Conservation (phyloP, 305 asterid genomes). For the Ajuga reptans region DNA sequence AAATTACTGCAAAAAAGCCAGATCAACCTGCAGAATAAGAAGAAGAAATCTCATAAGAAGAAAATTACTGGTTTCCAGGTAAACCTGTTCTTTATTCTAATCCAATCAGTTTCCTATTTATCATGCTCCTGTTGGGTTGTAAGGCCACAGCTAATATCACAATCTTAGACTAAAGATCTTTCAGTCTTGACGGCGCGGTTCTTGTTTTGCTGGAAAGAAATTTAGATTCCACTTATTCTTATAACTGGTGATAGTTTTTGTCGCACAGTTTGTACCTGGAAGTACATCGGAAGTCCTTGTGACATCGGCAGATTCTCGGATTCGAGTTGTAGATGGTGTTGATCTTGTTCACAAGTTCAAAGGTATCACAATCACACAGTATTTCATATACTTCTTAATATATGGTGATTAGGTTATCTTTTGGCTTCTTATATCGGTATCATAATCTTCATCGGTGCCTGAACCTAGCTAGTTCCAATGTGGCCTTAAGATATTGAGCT, state of each 20-base stretch:
- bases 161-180: background rate
- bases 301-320: slow-evolving; percentile 92
- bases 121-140: background rate
- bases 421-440: background rate
- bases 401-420: background rate
- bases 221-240: slow-evolving; percentile 4
- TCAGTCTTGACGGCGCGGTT: background rate
- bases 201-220: background rate
- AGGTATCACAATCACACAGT: slow-evolving; percentile 38
- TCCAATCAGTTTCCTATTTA: background rate
- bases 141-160: background rate
- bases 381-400: too few relatives aligned
- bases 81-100: slow-evolving; percentile 14
- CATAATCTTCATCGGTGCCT: background rate
- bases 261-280: slow-evolving; percentile 84
- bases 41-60: slow-evolving; percentile 84
- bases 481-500: background rate
- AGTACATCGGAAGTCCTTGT: slow-evolving; percentile 87
- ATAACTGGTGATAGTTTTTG: slow-evolving; percentile 21
- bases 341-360: slow-evolving; percentile 90
- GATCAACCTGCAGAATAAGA: slow-evolving; percentile 78
- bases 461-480: background rate
- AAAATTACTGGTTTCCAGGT: slow-evolving; percentile 98
- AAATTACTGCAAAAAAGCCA: slow-evolving; percentile 59
- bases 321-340: slow-evolving; percentile 75